phyloP scores from a whole-genome alignment of 768 basidiomycete species.

The Suillus americanus region DNA sequence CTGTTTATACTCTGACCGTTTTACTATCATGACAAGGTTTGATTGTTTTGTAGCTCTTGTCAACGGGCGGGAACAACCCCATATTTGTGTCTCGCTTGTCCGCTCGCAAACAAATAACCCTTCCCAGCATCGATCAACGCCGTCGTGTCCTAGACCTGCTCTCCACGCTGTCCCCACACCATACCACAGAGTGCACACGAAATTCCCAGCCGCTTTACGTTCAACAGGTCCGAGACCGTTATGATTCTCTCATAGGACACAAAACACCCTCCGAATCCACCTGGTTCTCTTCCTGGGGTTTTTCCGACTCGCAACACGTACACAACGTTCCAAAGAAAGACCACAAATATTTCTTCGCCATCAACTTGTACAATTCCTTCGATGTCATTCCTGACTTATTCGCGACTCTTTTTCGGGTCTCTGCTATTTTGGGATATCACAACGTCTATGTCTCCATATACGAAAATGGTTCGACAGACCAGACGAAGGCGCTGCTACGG shows the following conservation, averaged over 20 bases:
- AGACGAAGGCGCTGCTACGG: conserved; percentile 93
- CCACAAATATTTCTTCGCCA: conserved; percentile 99
- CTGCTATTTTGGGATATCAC: conserved; percentile 91
- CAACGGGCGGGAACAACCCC: conserved; percentile 55
- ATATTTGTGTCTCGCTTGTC: conserved; percentile 47
- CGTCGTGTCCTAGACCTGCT: conserved; percentile 83
- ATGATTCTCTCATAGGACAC: conserved; percentile 81
- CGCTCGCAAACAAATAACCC: conserved; percentile 60
- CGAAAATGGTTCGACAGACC: conserved; percentile 98
- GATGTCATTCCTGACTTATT: conserved; percentile 98
- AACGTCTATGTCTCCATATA: conserved; percentile 99
- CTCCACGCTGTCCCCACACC: conserved; percentile 83
- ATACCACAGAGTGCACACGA: conserved; percentile 91
- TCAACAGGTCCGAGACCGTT: conserved; percentile 84
- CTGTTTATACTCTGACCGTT: background rate
- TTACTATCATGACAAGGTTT: background rate
- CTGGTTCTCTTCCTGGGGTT: conserved; percentile 61
- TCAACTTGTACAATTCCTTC: conserved; percentile 99
- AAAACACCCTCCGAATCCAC: conserved; percentile 49
- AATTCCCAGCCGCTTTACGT: conserved; percentile 81
- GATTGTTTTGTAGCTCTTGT: conserved; percentile 37
- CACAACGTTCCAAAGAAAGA: conserved; percentile 46
- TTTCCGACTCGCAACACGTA: conserved; percentile 41
- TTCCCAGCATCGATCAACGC: conserved; percentile 84
- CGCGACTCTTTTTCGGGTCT: conserved; percentile 91